Evolutionary conservation across 2,329 filamentous ascomycete species (phyloP).

Genomic region (Penicillium sp.): DNA sequence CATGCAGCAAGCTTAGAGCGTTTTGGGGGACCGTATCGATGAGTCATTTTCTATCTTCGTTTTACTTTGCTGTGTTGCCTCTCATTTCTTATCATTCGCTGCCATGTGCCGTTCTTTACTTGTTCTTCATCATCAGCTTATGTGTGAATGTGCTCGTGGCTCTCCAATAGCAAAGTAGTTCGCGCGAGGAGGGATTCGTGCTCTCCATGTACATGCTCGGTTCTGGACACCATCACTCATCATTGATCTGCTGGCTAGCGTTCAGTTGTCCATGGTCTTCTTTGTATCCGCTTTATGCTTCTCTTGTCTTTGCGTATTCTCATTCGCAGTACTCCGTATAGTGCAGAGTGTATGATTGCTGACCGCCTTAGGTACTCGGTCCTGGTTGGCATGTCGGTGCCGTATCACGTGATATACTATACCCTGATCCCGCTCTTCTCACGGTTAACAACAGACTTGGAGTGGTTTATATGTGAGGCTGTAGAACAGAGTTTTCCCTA

Average conservation of each 20-base stretch:
- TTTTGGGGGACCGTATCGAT: neutral
- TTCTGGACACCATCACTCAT: neutral
- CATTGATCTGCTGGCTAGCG: neutral
- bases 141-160: neutral
- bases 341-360: neutral
- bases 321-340: neutral
- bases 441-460: neutral
- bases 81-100: neutral
- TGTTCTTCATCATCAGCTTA: neutral
- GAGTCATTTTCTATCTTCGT: neutral
- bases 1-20: no score
- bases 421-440: neutral
- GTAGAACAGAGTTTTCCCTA: neutral
- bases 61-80: neutral
- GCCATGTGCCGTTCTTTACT: neutral
- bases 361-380: neutral
- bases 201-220: neutral
- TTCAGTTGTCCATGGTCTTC: neutral
- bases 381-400: neutral
- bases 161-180: neutral
- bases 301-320: neutral
- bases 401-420: neutral
- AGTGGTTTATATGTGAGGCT: neutral
- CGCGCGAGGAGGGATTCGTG: neutral
- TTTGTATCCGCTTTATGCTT: neutral